Evolutionary conservation across 495 filamentous ascomycete genomes (phyloP).

Genomic region (Penicillium soppii): DNA sequence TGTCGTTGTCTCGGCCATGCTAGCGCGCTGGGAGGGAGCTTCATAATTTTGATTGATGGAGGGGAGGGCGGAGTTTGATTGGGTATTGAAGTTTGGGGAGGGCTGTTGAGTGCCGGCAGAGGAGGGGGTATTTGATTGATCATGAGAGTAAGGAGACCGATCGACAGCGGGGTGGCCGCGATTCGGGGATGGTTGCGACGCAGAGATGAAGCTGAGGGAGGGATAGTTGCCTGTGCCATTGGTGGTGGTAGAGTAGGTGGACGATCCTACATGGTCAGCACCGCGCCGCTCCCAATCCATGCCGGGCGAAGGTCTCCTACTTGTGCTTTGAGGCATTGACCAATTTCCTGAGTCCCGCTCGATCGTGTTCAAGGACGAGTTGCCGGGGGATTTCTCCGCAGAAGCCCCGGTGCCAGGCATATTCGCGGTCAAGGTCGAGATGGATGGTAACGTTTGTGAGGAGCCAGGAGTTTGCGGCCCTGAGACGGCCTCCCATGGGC

Average conservation of each 20-base stretch:
- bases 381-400: slow-evolving; percentile 44
- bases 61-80: slow-evolving; percentile 43
- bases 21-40: slow-evolving; percentile 43
- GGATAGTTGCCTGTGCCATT: slow-evolving; percentile 52
- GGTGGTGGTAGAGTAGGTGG: slow-evolving; percentile 52
- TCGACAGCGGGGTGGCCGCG: slow-evolving; percentile 44
- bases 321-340: slow-evolving; percentile 53
- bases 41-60: slow-evolving; percentile 55
- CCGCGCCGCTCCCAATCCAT: slow-evolving; percentile 9
- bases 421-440: slow-evolving; percentile 46
- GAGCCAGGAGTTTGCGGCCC: slow-evolving; percentile 39
- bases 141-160: slow-evolving; percentile 42
- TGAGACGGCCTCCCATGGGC: slow-evolving; percentile 43
- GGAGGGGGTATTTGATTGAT: slow-evolving; percentile 45
- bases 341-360: slow-evolving; percentile 52
- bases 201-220: slow-evolving; percentile 46
- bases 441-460: slow-evolving; percentile 48
- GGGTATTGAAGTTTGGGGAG: slow-evolving; percentile 43
- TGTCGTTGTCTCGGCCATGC: slow-evolving; percentile 45
- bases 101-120: slow-evolving; percentile 45
- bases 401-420: slow-evolving; percentile 31
- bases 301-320: slow-evolving; percentile 28
- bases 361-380: slow-evolving; percentile 48
- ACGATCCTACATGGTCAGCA: slow-evolving; percentile 48
- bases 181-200: slow-evolving; percentile 52